phyloP scores from a whole-genome alignment of 2,329 filamentous ascomycete genomes.

The Colletotrichum sidae region DNA sequence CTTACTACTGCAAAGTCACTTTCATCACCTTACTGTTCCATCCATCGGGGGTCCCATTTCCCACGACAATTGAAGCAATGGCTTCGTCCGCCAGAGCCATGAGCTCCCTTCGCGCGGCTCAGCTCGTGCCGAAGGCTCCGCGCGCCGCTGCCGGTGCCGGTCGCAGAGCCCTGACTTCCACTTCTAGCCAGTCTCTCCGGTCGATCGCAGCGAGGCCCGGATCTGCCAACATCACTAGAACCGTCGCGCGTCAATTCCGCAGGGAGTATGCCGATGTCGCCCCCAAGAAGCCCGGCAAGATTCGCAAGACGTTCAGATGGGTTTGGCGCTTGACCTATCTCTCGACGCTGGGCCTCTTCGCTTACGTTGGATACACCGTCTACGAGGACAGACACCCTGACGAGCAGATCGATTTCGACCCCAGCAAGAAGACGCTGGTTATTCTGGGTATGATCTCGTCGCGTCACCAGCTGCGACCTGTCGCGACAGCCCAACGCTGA shows the following conservation, averaged over 20 bases:
- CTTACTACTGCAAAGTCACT: conserved; percentile 24
- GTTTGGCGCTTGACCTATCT: conserved; percentile 86
- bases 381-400: conserved; percentile 85
- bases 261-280: conserved; percentile 63
- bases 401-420: conserved; percentile 83
- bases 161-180: conserved; percentile 49
- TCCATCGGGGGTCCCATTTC: conserved; percentile 25
- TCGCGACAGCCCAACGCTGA: conserved; percentile 34
- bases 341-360: conserved; percentile 75
- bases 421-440: conserved; percentile 95
- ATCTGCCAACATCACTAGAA: conserved; percentile 19
- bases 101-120: conserved; percentile 46
- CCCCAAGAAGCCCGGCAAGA: conserved; percentile 66
- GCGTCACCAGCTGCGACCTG: neutral
- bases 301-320: conserved; percentile 79
- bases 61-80: conserved; percentile 50
- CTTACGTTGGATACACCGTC: conserved; percentile 82
- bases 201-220: conserved; percentile 32
- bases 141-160: conserved; percentile 42
- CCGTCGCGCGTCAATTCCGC: conserved; percentile 53
- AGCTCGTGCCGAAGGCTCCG: conserved; percentile 41
- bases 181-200: conserved; percentile 39
- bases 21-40: conserved; percentile 26
- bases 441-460: conserved; percentile 77
- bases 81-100: conserved; percentile 59